These are phyloP conservation scores for Penicillium sp. DNA, from an alignment of 2,329 filamentous ascomycete species.

Conservation along the genomic window DNA sequence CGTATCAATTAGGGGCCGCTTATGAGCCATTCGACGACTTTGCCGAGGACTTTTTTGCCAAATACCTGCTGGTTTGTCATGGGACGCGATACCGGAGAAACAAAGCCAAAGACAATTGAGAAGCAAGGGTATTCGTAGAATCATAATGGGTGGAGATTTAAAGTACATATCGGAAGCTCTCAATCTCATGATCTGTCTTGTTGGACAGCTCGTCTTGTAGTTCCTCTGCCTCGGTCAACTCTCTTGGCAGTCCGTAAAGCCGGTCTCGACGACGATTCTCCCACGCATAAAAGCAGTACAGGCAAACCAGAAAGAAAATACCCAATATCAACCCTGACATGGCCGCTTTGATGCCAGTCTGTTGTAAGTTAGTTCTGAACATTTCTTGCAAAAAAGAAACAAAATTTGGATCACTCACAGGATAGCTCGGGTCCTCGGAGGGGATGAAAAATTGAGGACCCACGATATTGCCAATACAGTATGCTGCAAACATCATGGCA, in stretches of 20 bases:
- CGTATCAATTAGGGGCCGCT: conserved; percentile 64
- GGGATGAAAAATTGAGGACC: conserved; percentile 35
- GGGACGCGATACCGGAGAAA: conserved; percentile 26
- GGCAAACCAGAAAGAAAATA: conserved; percentile 29
- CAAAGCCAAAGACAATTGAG: conserved; percentile 13
- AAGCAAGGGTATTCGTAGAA: neutral
- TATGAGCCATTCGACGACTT: conserved; percentile 48
- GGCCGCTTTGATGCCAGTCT: conserved; percentile 36
- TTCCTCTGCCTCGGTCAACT: conserved; percentile 27
- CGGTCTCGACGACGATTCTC: conserved; percentile 33
- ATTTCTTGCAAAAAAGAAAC: neutral
- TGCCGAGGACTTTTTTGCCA: conserved; percentile 32
- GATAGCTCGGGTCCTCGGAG: conserved; percentile 32
- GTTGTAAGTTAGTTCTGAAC: neutral
- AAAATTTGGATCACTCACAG: conserved; percentile 18
- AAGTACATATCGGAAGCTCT: conserved; percentile 36
- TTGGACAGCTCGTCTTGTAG: conserved; percentile 32
- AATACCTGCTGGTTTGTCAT: conserved; percentile 34
- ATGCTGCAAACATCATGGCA: conserved; percentile 51
- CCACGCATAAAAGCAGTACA: conserved; percentile 29
- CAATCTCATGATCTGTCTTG: conserved; percentile 36
- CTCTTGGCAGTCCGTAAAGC: conserved; percentile 23
- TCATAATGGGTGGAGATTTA: conserved; percentile 3
- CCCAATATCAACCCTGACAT: conserved; percentile 31
- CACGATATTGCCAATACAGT: conserved; percentile 36